Evolutionary conservation across 2,329 filamentous ascomycete genomes (phyloP), one percentile per base, ranked within the genome.

Genomic region (Fusarium sp.): DNA sequence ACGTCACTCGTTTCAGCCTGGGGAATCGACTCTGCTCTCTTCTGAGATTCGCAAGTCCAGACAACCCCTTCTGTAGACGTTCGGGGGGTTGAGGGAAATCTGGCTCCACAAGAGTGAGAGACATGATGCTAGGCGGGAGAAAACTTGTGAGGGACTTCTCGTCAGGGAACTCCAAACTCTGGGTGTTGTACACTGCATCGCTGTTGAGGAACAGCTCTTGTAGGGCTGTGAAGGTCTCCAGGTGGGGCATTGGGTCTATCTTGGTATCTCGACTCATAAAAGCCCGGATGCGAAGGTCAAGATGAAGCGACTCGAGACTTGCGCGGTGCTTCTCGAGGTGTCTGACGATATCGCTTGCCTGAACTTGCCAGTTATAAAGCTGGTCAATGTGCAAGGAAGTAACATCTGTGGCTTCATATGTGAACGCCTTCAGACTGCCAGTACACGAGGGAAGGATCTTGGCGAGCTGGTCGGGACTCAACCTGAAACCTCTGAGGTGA

Each of bases 231-330:
- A 75, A 74, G 25, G 6, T 25, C 40, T 33, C 43, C 33, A 74
- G 64, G 25, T n/a, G 46, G 38, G 59, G 61, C 42, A 60, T 46
- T 4, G 40, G 58, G n/a, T 58, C 50, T 23, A 46, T 47, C 21
- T 37, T 43, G 15, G 43, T 50, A 9, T 49, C 40, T 50, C 13
- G 19, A 15, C 23, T 35, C 32, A 49, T 18, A 8, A 35, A 33
- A 25, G n/a, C 23, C 32, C 42, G 37, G n/a, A 57, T 44, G 21
- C 61, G 68, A 15, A 67, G 30, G 42, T 74, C 71, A 15, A 74
- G 59, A 40, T 65, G 46, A 30, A 75, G 42, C n/a, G 53, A 64
- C 35, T 56, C 47, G 21, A 75, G 53, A 23, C 33, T 71, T 40
- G 5, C 21, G 13, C 15, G 37, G 8, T 74, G 43, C 21, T 25